Conservation (phyloP, 495 filamentous ascomycete genomes). For the Hyaloscypha variabilis region DNA sequence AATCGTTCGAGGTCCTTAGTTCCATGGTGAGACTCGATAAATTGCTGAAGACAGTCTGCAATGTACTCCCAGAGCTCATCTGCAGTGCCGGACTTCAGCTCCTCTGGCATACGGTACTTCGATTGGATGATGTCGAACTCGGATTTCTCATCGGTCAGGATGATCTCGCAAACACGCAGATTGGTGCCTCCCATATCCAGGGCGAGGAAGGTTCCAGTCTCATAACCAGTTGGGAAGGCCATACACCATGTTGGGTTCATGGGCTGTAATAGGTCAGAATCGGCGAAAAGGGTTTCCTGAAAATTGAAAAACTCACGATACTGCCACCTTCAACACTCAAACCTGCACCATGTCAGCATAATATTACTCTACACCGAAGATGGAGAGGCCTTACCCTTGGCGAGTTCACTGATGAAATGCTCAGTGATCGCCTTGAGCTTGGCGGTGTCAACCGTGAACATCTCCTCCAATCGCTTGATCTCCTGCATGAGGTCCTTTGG, state of each 20-base stretch:
- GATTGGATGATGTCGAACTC: constrained; percentile 99
- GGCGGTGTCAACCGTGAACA: constrained; percentile 75
- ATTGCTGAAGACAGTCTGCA: constrained; percentile 95
- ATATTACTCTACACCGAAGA: constrained; percentile 10
- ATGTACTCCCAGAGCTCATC: constrained; percentile 98
- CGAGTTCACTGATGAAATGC: constrained; percentile 87
- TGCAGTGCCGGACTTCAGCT: constrained; percentile 85
- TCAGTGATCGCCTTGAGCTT: constrained; percentile 88
- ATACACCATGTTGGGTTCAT: constrained; percentile 99
- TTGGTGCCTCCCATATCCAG: constrained; percentile 99
- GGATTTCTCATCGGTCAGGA: constrained; percentile 84
- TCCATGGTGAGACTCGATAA: constrained; percentile 88
- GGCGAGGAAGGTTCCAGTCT: constrained; percentile 89
- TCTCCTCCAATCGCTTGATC: constrained; percentile 83
- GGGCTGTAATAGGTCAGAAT: constrained; percentile 56
- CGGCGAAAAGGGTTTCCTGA: neutral
- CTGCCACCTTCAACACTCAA: constrained; percentile 85
- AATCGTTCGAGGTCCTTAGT: constrained; percentile 64
- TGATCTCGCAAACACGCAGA: constrained; percentile 95
- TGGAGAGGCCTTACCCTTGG: constrained; percentile 64
- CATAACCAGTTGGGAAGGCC: constrained; percentile 85
- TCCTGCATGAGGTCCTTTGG: constrained; percentile 83
- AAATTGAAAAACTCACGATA: constrained; percentile 66
- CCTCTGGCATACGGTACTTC: constrained; percentile 96
- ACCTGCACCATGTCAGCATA: constrained; percentile 24